Evolutionary conservation across 768 basidiomycete genomes (phyloP), one percentile per base, ranked within the genome.

Genomic region (Basidioascus undulatus): DNA sequence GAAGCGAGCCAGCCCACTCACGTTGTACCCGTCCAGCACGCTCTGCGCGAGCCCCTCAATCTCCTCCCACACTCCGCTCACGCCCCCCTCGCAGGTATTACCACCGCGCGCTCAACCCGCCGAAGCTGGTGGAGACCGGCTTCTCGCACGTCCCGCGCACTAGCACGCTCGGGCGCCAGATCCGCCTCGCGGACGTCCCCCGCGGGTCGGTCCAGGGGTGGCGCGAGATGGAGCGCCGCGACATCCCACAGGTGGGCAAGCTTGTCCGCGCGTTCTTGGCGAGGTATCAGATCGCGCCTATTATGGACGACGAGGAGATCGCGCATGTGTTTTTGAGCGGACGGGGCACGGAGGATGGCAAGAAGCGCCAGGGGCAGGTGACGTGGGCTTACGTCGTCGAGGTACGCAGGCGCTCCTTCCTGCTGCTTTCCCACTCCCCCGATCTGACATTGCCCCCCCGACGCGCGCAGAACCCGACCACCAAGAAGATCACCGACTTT

Each of bases 301-400:
- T 75, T 19, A 73, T 81, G 59, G 68, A 61, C 35, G 55, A 71
- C 36, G 79, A 78, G 4, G 92, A 99, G 57, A 62, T 79, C 18
- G 65, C 64, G 46, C 89, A 99, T 57, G 76, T 83, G 47, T 74
- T 96, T 57, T 60, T 86, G 51, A 82, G 81, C 50, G 92, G 92
- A 5, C 64, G 64, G 34, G 92, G 84, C 3, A 59, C 55, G 69
- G 64, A 58, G 30, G 52, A 59, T 11, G 66, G 67, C 37, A 56
- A 45, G 58, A 53, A 74, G 53, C 65, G 79, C 47, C 60, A 68
- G 7, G 72, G 71, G 2, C 92, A 96, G 55, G 89, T 96, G 23
- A 75, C 79, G 3, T 99, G 87, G 87, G 65, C 78, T 3, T 96
- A 89, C 52, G 87, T 99, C 25, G 79, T 92, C 35, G 87, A 96